Evolutionary conservation across 106 monocot genomes (phyloP).

Genomic region (Hemerocallis citrina): DNA sequence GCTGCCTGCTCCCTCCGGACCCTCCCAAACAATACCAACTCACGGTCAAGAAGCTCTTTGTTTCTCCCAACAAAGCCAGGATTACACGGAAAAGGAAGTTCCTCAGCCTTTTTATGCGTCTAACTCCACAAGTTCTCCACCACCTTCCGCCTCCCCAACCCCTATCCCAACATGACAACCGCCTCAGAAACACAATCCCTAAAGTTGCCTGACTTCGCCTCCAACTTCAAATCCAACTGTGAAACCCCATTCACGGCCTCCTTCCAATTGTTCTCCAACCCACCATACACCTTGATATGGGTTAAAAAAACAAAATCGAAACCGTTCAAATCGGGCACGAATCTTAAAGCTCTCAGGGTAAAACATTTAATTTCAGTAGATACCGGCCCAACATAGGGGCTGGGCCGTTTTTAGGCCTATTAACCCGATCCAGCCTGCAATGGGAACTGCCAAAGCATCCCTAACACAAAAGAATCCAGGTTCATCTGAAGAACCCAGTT

Average conservation of each 20-base stretch:
- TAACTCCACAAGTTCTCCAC: constrained; percentile 33
- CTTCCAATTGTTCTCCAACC: constrained; percentile 43
- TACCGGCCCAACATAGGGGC: no score
- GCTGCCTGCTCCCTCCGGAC: constrained; percentile 1
- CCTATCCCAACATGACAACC: constrained; percentile 30
- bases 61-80: constrained; percentile 50
- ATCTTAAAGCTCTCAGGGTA: no score
- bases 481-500: no score
- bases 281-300: constrained; percentile 12
- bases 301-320: no score
- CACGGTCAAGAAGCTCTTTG: constrained; percentile 45
- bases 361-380: no score
- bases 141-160: constrained; percentile 34
- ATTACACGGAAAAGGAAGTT: constrained; percentile 54
- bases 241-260: constrained; percentile 22
- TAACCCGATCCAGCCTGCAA: no score
- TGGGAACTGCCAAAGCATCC: no score
- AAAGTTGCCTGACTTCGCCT: constrained; percentile 23
- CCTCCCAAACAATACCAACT: constrained; percentile 35
- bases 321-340: no score
- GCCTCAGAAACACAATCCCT: constrained; percentile 38
- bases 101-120: constrained; percentile 21
- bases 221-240: constrained; percentile 22
- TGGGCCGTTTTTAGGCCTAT: no score
- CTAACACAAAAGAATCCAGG: no score